Conservation (phyloP, 139 green algal genomes). For the Coelastrella sp. region DNA sequence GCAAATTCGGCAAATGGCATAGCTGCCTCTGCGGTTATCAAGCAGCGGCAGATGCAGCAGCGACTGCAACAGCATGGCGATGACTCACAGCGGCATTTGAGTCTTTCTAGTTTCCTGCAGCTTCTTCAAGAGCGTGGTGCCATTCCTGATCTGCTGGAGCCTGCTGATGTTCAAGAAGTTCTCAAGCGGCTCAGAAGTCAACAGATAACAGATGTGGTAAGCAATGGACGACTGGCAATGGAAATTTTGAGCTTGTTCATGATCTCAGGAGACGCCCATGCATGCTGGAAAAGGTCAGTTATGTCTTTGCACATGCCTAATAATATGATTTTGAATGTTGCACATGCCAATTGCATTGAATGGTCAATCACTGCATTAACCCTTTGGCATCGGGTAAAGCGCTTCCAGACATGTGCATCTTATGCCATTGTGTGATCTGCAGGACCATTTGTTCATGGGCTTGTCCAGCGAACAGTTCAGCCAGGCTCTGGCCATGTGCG, state of each 20-base stretch:
- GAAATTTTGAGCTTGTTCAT: no score
- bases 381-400: no score
- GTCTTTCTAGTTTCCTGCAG: conserved; percentile 14
- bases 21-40: background rate
- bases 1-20: background rate
- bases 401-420: background rate
- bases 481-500: conserved; percentile 32
- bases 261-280: no score
- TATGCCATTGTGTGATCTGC: background rate
- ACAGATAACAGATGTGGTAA: background rate
- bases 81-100: background rate
- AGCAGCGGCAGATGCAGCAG: background rate
- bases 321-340: no score
- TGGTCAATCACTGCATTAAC: no score
- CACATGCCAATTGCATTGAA: no score
- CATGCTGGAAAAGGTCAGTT: no score
- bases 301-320: no score
- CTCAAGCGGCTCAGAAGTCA: conserved; percentile 31
- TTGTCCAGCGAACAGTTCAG: background rate
- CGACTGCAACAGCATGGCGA: background rate
- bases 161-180: conserved; percentile 60
- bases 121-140: conserved; percentile 44
- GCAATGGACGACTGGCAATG: background rate
- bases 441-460: background rate
- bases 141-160: conserved; percentile 59